A percentile compares a stretch with the other conserved stretches of the same genome.
Evolutionary conservation across 495 filamentous ascomycete species (phyloP).

Genomic region (Sordaria brevicollis): DNA sequence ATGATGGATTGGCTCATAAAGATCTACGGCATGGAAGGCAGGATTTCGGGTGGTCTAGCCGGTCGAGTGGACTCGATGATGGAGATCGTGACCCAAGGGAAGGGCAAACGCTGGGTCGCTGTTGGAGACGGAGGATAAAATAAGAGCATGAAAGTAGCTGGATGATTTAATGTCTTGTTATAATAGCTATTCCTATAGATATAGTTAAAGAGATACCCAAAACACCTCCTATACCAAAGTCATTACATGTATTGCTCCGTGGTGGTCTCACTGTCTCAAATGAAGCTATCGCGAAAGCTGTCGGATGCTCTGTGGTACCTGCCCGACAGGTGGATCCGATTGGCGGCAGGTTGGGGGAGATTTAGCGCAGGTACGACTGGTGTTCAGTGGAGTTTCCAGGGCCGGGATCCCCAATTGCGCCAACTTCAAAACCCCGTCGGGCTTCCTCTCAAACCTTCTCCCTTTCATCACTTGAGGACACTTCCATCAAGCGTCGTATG

Average conservation of each 20-base stretch:
- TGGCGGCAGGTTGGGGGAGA: no score
- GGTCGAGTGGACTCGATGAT: no score
- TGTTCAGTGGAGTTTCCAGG: background rate
- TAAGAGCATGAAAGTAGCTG: background rate
- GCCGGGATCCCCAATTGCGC: background rate
- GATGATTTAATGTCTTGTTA: background rate
- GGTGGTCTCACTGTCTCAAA: background rate
- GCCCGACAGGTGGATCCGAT: background rate
- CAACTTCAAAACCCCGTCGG: background rate
- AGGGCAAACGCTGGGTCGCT: no score
- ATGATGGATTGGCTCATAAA: background rate
- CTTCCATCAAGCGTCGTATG: background rate
- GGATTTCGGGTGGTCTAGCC: background rate
- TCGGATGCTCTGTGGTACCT: no score
- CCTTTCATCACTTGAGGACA: background rate
- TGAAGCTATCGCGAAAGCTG: background rate
- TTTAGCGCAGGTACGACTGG: background rate
- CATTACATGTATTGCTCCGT: background rate
- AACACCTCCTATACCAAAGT: background rate
- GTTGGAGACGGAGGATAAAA: background rate
- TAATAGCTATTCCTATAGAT: background rate
- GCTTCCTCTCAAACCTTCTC: background rate
- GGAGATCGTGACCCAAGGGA: background rate
- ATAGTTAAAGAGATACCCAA: background rate
- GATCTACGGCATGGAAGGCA: background rate